Evolutionary conservation across 1,139 yeast genomes (phyloP).

Genomic region (Yamadazyma triangularis): DNA sequence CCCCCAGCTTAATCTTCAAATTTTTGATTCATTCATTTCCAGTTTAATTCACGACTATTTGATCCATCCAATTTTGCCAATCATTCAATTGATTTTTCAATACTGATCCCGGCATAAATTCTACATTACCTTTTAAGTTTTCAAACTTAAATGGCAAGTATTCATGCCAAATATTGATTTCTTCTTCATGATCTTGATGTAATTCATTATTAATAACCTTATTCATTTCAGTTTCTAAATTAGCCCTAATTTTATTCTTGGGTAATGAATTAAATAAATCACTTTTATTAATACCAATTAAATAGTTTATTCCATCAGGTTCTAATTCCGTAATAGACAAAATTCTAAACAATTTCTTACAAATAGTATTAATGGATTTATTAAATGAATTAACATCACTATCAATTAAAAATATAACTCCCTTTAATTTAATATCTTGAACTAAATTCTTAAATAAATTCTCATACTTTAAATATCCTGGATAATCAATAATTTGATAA

Average conservation of each 20-base stretch:
- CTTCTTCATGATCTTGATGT: constrained; percentile 27
- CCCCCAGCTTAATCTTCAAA: no score
- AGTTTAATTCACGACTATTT: constrained; percentile 52
- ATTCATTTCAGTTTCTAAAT: constrained; percentile 63
- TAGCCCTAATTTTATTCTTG: constrained; percentile 48
- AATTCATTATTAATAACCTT: constrained; percentile 46
- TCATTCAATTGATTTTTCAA: constrained; percentile 45
- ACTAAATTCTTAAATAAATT: constrained; percentile 41
- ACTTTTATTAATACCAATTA: constrained; percentile 76
- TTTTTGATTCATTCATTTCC: neutral
- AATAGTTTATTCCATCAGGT: constrained; percentile 63
- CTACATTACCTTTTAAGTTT: constrained; percentile 69
- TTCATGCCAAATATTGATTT: constrained; percentile 35
- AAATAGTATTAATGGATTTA: constrained; percentile 25
- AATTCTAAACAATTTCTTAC: constrained; percentile 52
- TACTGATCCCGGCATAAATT: constrained; percentile 68
- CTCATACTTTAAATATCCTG: constrained; percentile 78
- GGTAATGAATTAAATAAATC: constrained; percentile 85
- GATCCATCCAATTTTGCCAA: constrained; percentile 81
- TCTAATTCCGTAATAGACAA: constrained; percentile 54
- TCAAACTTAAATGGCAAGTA: constrained; percentile 52
- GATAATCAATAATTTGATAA: constrained; percentile 66
- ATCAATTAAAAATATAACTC: constrained; percentile 69
- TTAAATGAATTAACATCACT: constrained; percentile 22
- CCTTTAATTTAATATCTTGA: constrained; percentile 45